Percentiles rank a stretch among this genome's conserved stretches.
Conservation (phyloP, 208 protist species). For the Trypanosomatidae sp. region DNA sequence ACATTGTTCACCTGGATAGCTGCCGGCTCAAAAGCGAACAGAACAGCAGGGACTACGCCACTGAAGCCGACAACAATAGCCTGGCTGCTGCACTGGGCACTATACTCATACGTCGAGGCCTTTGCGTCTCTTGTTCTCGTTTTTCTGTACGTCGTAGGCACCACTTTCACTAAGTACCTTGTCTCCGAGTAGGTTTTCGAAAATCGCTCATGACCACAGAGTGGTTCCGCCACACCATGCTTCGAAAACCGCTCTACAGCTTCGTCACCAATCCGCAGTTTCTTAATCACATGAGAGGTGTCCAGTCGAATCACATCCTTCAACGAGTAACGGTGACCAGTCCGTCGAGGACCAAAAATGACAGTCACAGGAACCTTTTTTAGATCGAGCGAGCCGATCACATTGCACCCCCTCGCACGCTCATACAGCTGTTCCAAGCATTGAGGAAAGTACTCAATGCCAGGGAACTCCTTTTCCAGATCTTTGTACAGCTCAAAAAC, state of each 20-base stretch:
- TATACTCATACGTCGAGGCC: slow-evolving; percentile 67
- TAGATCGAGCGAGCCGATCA: slow-evolving; percentile 64
- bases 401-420: slow-evolving; percentile 66
- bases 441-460: slow-evolving; percentile 47
- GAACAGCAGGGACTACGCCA: slow-evolving; percentile 45
- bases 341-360: slow-evolving; percentile 62
- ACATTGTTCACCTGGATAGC: slow-evolving; percentile 79
- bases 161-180: slow-evolving; percentile 61
- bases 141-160: slow-evolving; percentile 64
- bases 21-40: slow-evolving; percentile 58
- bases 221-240: slow-evolving; percentile 37
- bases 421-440: slow-evolving; percentile 56
- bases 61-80: slow-evolving; percentile 28
- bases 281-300: slow-evolving; percentile 63
- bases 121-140: slow-evolving; percentile 14
- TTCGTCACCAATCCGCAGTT: slow-evolving; percentile 66
- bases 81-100: slow-evolving; percentile 48
- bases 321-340: slow-evolving; percentile 26
- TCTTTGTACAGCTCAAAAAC: slow-evolving; percentile 39
- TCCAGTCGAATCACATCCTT: slow-evolving; percentile 57
- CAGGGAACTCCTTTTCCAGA: slow-evolving; percentile 24
- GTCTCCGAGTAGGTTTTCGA: slow-evolving; percentile 35
- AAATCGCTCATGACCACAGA: slow-evolving; percentile 38
- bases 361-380: slow-evolving; percentile 85
- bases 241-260: slow-evolving; percentile 60